Evolutionary conservation across 768 basidiomycete species (phyloP).

Genomic region (Gloeostereum incarnatum): DNA sequence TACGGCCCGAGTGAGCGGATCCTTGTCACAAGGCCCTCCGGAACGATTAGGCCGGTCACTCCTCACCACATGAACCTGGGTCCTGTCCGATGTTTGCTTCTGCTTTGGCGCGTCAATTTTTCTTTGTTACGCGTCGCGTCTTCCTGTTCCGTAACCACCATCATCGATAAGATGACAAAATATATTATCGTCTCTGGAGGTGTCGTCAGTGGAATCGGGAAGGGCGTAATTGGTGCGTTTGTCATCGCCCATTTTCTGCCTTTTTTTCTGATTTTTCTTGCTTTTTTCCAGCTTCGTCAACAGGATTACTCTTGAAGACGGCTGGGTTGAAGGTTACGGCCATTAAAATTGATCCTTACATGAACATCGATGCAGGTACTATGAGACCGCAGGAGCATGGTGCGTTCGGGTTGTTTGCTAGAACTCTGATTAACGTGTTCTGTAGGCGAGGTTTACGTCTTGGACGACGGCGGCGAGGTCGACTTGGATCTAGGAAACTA

Average conservation of each 20-base stretch:
- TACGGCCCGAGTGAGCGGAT: too few relatives aligned
- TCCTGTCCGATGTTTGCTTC: too few relatives aligned
- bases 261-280: conserved; percentile 11
- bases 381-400: conserved; percentile 99
- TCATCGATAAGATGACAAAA: conserved; percentile 69
- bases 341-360: conserved; percentile 99
- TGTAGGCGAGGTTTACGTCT: conserved; percentile 90
- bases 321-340: conserved; percentile 94
- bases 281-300: conserved; percentile 73
- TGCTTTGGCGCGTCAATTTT: too few relatives aligned
- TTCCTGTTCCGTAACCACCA: too few relatives aligned
- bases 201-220: conserved; percentile 97
- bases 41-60: too few relatives aligned
- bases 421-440: conserved; percentile 7
- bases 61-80: too few relatives aligned
- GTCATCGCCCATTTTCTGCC: too few relatives aligned
- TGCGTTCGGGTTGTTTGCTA: too few relatives aligned
- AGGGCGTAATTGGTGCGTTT: conserved; percentile 97
- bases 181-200: conserved; percentile 96
- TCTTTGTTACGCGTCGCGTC: too few relatives aligned
- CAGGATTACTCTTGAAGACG: conserved; percentile 91
- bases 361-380: conserved; percentile 99
- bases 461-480: conserved; percentile 98
- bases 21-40: too few relatives aligned
- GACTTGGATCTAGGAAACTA: conserved; percentile 98